These are phyloP conservation scores for Globisporangium takayamanum DNA, from an alignment of 352 stramenopile species.

Conservation along the genomic window DNA sequence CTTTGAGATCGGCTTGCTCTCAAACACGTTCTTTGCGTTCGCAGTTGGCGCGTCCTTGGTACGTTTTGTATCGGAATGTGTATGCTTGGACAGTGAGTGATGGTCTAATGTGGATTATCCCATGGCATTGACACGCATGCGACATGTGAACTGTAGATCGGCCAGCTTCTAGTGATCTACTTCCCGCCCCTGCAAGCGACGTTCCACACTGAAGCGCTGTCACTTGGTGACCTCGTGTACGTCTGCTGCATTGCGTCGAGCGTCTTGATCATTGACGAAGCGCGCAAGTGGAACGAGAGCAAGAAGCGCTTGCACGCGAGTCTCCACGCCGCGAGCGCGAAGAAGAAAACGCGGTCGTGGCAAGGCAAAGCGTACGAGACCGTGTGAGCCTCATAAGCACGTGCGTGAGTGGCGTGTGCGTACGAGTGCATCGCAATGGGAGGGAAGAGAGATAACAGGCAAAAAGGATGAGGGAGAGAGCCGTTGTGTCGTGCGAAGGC, in stretches of 20 bases:
- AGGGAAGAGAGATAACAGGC: neutral
- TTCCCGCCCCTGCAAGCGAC: slow-evolving; percentile 92
- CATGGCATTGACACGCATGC: neutral
- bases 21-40: slow-evolving; percentile 93
- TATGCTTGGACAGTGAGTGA: neutral
- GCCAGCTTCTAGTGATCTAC: slow-evolving; percentile 96
- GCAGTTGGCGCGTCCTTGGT: slow-evolving; percentile 89
- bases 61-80: slow-evolving; percentile 8
- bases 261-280: slow-evolving; percentile 91
- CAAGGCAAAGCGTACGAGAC: slow-evolving; percentile 62
- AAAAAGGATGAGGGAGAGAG: slow-evolving; percentile 1
- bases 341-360: slow-evolving; percentile 70
- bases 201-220: slow-evolving; percentile 96
- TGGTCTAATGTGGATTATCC: neutral
- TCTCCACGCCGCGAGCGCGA: slow-evolving; percentile 34
- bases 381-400: slow-evolving; percentile 20
- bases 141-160: slow-evolving; percentile 34
- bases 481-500: too few species aligned
- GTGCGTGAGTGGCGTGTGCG: neutral
- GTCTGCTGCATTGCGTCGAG: slow-evolving; percentile 90
- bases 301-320: slow-evolving; percentile 25
- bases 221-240: slow-evolving; percentile 88
- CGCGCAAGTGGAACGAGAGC: slow-evolving; percentile 84
- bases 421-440: neutral
- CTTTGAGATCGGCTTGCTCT: slow-evolving; percentile 88